Evolutionary conservation across 2,329 filamentous ascomycete species (phyloP).

Genomic region (Aspergillus novofumigatus): DNA sequence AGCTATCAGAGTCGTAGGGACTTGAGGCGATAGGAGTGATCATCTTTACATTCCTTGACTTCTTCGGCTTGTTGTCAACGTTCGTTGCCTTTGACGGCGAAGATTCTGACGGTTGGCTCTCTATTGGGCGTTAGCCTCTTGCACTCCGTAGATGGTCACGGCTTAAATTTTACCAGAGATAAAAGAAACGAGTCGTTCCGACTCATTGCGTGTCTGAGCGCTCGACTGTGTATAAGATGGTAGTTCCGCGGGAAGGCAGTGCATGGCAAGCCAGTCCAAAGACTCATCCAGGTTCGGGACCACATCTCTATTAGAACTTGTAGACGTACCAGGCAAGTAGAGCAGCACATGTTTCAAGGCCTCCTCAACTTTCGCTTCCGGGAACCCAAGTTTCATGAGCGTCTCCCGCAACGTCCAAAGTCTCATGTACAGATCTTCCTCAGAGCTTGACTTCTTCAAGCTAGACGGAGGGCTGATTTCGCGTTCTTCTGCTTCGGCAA

Average conservation of each 20-base stretch:
- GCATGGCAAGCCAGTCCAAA: constrained; percentile 82
- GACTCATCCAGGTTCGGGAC: constrained; percentile 86
- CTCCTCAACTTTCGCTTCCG: constrained; percentile 57
- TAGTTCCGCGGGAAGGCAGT: constrained; percentile 65
- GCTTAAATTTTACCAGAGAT: constrained; percentile 30
- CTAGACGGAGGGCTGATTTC: constrained; percentile 32
- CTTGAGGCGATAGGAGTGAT: constrained; percentile 17
- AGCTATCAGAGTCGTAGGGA: constrained; percentile 52
- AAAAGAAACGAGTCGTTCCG: constrained; percentile 32
- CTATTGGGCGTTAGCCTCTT: constrained; percentile 27
- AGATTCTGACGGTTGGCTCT: constrained; percentile 25
- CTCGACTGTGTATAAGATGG: constrained; percentile 62
- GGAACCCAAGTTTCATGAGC: constrained; percentile 66
- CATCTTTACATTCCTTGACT: constrained; percentile 25
- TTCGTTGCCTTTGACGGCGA: constrained; percentile 22
- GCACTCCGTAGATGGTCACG: constrained; percentile 7
- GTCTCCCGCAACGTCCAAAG: constrained; percentile 81
- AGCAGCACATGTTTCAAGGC: constrained; percentile 64
- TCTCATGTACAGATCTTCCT: constrained; percentile 74
- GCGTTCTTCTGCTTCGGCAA: constrained; percentile 45
- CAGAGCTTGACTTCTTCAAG: constrained; percentile 47
- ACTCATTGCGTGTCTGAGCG: constrained; percentile 24
- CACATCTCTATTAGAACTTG: constrained; percentile 54
- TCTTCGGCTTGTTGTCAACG: constrained; percentile 21
- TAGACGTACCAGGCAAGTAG: constrained; percentile 59